Percentiles rank a stretch among this genome's conserved stretches.
These are phyloP conservation scores for Graphilbum sp. DNA, from an alignment of 2,329 filamentous ascomycete genomes.

Conservation along the genomic window DNA sequence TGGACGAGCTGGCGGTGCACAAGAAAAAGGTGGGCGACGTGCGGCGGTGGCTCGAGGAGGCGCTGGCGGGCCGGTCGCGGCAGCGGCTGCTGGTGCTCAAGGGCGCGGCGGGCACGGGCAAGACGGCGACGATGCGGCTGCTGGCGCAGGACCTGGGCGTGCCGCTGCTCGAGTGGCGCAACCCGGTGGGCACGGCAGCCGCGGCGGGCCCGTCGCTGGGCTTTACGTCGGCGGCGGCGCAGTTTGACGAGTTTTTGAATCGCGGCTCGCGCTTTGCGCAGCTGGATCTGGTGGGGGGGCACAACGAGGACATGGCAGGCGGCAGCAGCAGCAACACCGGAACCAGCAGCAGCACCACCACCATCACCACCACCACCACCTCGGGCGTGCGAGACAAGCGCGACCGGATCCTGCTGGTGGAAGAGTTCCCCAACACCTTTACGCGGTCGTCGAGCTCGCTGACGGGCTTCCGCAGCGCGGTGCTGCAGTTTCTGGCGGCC, in stretches of 20 bases:
- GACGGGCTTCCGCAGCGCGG: slow-evolving; percentile 54
- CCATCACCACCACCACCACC: not conserved
- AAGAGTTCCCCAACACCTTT: slow-evolving; percentile 70
- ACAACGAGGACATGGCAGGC: slow-evolving; percentile 10
- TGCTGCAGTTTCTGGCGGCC: slow-evolving; percentile 59
- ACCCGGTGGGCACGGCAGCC: slow-evolving; percentile 40
- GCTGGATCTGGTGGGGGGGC: slow-evolving; percentile 15
- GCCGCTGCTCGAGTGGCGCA: slow-evolving; percentile 79
- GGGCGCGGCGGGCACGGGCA: slow-evolving; percentile 79
- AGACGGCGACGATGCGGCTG: slow-evolving; percentile 72
- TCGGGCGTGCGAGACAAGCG: not conserved
- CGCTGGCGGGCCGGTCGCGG: slow-evolving; percentile 45
- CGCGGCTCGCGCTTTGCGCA: slow-evolving; percentile 64
- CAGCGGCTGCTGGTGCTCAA: slow-evolving; percentile 73
- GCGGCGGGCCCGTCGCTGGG: slow-evolving; percentile 34
- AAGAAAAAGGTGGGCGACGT: slow-evolving; percentile 89
- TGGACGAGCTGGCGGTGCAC: slow-evolving; percentile 83
- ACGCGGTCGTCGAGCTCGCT: slow-evolving; percentile 47
- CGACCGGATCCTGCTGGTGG: slow-evolving; percentile 64
- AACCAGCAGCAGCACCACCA: not conserved
- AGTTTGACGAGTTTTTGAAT: slow-evolving; percentile 86
- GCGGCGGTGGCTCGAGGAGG: slow-evolving; percentile 62
- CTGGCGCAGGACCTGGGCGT: slow-evolving; percentile 63
- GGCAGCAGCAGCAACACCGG: not conserved
- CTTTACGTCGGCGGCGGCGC: slow-evolving; percentile 53